Base-by-base conservation (phyloP, 164 flowering plant genomes). In the Magnolia kwangsiensis region DNA sequence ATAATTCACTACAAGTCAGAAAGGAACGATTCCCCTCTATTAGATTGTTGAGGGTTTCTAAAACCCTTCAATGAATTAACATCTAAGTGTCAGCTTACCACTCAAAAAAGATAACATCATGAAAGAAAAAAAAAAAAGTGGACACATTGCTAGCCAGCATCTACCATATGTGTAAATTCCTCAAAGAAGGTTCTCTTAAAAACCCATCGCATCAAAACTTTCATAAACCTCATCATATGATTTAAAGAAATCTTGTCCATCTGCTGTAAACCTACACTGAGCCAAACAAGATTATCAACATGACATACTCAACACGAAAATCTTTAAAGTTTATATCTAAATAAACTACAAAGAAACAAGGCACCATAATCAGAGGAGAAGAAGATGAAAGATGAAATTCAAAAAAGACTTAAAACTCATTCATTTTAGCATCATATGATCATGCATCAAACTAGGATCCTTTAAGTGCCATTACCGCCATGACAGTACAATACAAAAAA, bases 101-200 rank as follows among this genome's bases (percentile, higher is more conserved):
- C 29, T 27, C 0, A 27, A 27, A 27, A 27, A 13, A 4, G 45
- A 19, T 2, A 50, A 61, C 58, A 0, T 58, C 27, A 27, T 2
- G 51, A 72, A 50, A 49, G 2, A n/a, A n/a, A 20, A 51, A 61
- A 8, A 18, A 1, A 19, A 8, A 0, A 27, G 29, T 31, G 2
- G 23, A 18, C 24, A n/a, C 7, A 51, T n/a, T 0, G 13, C 51
- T 19, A 13, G 23, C 80, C n/a, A 16, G 24, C 7, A 63, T 63
- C 10, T 84, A 90, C 95, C 96, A 80, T 91, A 91, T 18, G 93
- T 93, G 82, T 90, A 91, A 21, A 91, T 90, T 50, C 95, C 95
- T 82, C 95, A 89, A 74, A 90, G 82, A 72, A 90, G 92, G 29
- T 27, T 27, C 29, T 27, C 29, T 27, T 27, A 0, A 2, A 27